phyloP scores from a whole-genome alignment of 441 rosid genomes.

The Aquilaria agallochum region DNA sequence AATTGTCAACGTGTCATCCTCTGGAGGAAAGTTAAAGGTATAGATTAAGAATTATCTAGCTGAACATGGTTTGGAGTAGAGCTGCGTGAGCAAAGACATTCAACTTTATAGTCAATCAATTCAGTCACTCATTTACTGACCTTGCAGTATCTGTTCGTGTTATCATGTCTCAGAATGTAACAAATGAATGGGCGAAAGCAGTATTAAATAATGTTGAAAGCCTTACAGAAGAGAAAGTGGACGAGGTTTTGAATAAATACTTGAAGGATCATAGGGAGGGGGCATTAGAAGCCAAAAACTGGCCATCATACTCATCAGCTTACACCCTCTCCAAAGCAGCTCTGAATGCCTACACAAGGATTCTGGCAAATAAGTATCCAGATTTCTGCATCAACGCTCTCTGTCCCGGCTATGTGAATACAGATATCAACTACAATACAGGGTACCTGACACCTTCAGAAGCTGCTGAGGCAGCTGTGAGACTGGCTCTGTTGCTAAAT shows the following conservation, averaged over 20 bases:
- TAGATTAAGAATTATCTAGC: too few relatives aligned
- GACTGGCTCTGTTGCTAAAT: constrained; percentile 19
- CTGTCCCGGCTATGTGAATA: constrained; percentile 28
- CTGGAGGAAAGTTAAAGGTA: constrained; percentile 33
- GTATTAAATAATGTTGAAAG: constrained; percentile 16
- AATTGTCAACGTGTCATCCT: constrained; percentile 43
- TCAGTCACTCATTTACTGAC: not conserved
- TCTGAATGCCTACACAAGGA: constrained; percentile 22
- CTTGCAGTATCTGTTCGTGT: not conserved
- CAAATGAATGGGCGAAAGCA: constrained; percentile 11
- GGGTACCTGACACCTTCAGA: constrained; percentile 15
- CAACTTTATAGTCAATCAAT: too few relatives aligned
- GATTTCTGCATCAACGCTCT: constrained; percentile 19
- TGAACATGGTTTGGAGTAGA: too few relatives aligned
- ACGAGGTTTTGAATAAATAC: constrained; percentile 12
- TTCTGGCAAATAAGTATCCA: constrained; percentile 22
- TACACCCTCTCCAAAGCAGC: constrained; percentile 22
- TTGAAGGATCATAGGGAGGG: constrained; percentile 20
- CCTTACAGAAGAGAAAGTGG: constrained; percentile 19
- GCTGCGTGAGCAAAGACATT: too few relatives aligned
- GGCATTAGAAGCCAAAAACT: constrained; percentile 13
- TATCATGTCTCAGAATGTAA: constrained; percentile 9
- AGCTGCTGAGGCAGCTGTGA: constrained; percentile 20
- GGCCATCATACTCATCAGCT: constrained; percentile 17
- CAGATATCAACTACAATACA: constrained; percentile 17